A percentile compares a stretch with the other conserved stretches of the same genome.
These are phyloP conservation scores for Oropetium thomaeum DNA, from an alignment of 176 grass and related monocot genomes.

Conservation along the genomic window DNA sequence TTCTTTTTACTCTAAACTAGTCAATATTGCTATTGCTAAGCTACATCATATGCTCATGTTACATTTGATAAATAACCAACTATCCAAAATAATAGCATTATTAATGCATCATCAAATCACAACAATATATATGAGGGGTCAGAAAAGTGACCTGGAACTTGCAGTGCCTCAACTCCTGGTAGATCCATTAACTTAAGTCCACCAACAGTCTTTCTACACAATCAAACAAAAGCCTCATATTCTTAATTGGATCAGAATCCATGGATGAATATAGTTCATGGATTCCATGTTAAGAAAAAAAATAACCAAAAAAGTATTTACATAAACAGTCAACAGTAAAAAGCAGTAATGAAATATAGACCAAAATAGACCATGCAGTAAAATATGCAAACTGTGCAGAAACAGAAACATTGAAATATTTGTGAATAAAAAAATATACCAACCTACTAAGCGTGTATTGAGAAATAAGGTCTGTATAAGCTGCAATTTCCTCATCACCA, in stretches of 20 bases:
- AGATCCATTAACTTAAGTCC: constrained; percentile 90
- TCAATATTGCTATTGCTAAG: neutral
- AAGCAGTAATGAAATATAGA: no score
- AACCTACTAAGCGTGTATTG: constrained; percentile 70
- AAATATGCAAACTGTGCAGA: neutral
- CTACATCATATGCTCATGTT: neutral
- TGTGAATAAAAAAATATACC: constrained; percentile 3
- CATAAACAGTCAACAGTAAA: constrained; percentile 6
- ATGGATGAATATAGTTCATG: neutral
- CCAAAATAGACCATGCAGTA: no score
- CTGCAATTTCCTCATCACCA: constrained; percentile 59
- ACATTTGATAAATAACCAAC: neutral
- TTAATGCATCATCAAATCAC: neutral
- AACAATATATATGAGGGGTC: neutral
- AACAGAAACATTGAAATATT: neutral
- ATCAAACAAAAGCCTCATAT: neutral
- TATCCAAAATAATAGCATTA: neutral
- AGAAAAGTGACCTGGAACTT: constrained; percentile 74
- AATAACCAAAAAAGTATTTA: neutral
- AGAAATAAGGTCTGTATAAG: constrained; percentile 76
- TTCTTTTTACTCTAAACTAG: neutral
- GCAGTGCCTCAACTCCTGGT: constrained; percentile 86
- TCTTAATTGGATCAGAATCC: neutral
- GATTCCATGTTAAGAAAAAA: neutral
- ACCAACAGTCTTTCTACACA: constrained; percentile 82